These are phyloP conservation scores for Mortierella sp. DNA, from an alignment of 371 early-diverging fungal genomes.

Conservation along the genomic window DNA sequence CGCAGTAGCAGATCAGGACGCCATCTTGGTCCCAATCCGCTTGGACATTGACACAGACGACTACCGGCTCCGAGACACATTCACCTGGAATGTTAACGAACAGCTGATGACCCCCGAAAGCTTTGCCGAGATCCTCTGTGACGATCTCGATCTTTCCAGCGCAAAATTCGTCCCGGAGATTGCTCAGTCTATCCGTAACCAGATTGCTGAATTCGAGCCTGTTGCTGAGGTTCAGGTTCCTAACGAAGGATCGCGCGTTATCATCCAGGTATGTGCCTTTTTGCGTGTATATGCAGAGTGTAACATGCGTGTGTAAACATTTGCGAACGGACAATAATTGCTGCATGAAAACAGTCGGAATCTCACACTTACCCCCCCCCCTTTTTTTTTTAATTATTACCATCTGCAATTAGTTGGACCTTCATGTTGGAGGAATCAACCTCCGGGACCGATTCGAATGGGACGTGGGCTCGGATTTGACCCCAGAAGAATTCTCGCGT, in stretches of 20 bases:
- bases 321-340: background rate
- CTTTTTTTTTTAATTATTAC: background rate
- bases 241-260: slow-evolving; percentile 51
- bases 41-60: slow-evolving; percentile 93
- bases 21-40: slow-evolving; percentile 88
- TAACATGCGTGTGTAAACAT: background rate
- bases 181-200: slow-evolving; percentile 87
- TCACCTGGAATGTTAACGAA: slow-evolving; percentile 96
- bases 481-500: slow-evolving; percentile 91
- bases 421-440: slow-evolving; percentile 80
- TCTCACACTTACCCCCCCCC: background rate
- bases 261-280: slow-evolving; percentile 50
- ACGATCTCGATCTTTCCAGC: slow-evolving; percentile 80
- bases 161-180: slow-evolving; percentile 76
- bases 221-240: slow-evolving; percentile 55
- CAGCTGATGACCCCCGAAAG: slow-evolving; percentile 90
- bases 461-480: slow-evolving; percentile 80
- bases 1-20: slow-evolving; percentile 75
- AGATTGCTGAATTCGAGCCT: slow-evolving; percentile 67
- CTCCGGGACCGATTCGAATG: slow-evolving; percentile 96
- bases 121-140: slow-evolving; percentile 92
- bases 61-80: slow-evolving; percentile 86
- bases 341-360: background rate
- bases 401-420: background rate
- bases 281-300: background rate